Percentiles rank a stretch among this genome's conserved stretches.
Conservation (phyloP, 1,284 basidiomycete genomes). For the Apiotrichum brassicae region DNA sequence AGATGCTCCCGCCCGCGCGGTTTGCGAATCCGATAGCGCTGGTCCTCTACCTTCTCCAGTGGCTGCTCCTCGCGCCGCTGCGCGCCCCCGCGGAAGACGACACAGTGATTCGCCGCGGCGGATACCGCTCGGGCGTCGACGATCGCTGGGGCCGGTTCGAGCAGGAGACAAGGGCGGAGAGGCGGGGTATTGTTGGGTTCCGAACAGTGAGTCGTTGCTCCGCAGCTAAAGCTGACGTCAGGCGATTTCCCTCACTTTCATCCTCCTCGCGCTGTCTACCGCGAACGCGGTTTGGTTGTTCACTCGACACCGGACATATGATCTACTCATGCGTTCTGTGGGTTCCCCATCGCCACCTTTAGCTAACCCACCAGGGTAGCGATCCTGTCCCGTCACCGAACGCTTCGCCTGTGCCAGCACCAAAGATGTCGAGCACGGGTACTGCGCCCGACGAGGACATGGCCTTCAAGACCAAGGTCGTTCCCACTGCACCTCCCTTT, state of each 20-base stretch:
- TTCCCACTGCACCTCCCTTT: not conserved
- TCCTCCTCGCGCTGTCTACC: constrained; percentile 24
- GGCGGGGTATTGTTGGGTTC: constrained; percentile 19
- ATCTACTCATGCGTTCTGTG: constrained; percentile 41
- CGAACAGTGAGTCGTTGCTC: constrained; percentile 26
- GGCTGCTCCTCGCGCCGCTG: constrained; percentile 35
- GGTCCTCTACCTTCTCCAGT: constrained; percentile 32
- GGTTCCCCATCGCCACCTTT: constrained; percentile 2
- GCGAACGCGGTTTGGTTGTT: constrained; percentile 41
- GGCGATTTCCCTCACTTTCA: constrained; percentile 28
- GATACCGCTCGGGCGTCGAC: constrained; percentile 14
- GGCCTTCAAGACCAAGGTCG: not conserved
- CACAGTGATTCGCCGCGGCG: not conserved
- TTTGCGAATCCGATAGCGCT: constrained; percentile 37
- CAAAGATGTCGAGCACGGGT: not conserved
- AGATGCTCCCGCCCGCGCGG: constrained; percentile 31
- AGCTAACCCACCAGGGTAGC: constrained; percentile 18
- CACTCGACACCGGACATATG: constrained; percentile 37
- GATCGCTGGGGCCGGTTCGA: constrained; percentile 35
- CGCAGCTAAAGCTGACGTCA: constrained; percentile 9
- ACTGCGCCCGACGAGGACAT: not conserved
- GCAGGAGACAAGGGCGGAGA: constrained; percentile 12
- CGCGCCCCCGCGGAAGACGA: constrained; percentile 11
- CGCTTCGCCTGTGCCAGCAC: constrained; percentile 33
- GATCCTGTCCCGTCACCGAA: constrained; percentile 33